Percentiles rank a stretch among this genome's conserved stretches.
phyloP scores from a whole-genome alignment of 2,329 filamentous ascomycete species.

The Colletotrichum lindemuthianum region DNA sequence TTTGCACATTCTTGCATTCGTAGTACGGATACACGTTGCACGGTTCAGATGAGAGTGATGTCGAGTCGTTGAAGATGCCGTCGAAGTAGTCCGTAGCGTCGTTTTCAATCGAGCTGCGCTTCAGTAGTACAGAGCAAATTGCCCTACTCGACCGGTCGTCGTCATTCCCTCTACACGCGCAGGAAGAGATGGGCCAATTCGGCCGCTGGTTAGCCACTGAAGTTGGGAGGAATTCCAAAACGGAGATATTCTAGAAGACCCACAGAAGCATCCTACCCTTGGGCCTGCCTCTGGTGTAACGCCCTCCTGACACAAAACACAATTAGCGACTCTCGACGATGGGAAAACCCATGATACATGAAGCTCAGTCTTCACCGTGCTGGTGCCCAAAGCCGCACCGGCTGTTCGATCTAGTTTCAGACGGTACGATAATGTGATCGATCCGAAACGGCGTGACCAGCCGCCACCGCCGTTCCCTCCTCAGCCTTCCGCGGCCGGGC shows the following conservation, averaged over 20 bases:
- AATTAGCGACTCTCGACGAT: not conserved
- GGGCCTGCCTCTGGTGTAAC: constrained; percentile 26
- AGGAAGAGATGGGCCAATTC: no score
- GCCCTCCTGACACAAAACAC: constrained; percentile 24
- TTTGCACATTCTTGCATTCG: constrained; percentile 15
- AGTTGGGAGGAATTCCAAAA: constrained; percentile 10
- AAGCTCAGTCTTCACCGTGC: not conserved
- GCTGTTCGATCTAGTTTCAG: constrained; percentile 32
- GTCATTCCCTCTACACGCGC: not conserved
- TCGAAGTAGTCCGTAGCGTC: not conserved
- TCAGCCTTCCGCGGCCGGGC: not conserved
- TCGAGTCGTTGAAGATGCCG: constrained; percentile 1
- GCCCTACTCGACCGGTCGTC: not conserved
- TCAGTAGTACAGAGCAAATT: not conserved
- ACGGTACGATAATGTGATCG: constrained; percentile 15
- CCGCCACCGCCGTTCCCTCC: not conserved
- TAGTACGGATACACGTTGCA: constrained; percentile 6
- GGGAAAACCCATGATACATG: constrained; percentile 18
- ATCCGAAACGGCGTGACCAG: constrained; percentile 17
- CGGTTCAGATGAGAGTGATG: no score
- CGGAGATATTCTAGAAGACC: constrained; percentile 29
- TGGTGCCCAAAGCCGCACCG: constrained; percentile 6
- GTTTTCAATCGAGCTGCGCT: not conserved
- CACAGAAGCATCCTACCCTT: constrained; percentile 18
- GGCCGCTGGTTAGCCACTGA: not conserved